These are phyloP conservation scores for Gossypium sturtianum DNA, from an alignment of 345 rosid genomes.

Conservation along the genomic window DNA sequence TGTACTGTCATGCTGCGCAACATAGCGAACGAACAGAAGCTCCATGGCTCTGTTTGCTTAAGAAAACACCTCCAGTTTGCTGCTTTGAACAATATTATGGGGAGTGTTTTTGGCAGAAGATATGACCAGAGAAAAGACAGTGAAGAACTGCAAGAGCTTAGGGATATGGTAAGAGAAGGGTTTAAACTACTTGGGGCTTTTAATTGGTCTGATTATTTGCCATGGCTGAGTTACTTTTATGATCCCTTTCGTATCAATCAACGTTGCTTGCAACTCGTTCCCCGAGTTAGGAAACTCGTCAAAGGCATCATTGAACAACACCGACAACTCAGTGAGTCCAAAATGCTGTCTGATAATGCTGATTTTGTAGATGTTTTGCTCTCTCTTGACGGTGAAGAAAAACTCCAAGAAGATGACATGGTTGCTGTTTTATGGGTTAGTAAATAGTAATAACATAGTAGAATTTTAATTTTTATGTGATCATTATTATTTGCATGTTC, in stretches of 20 bases:
- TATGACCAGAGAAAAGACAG: conserved; percentile 31
- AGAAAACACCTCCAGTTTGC: conserved; percentile 70
- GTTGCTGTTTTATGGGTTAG: conserved; percentile 83
- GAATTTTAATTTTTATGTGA: neutral
- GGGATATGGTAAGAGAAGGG: conserved; percentile 67
- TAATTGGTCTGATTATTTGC: conserved; percentile 40
- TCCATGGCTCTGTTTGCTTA: conserved; percentile 35
- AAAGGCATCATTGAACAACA: conserved; percentile 54
- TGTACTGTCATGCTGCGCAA: conserved; percentile 40
- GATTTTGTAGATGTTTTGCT: conserved; percentile 85
- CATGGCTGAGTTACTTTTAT: conserved; percentile 53
- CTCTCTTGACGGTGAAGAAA: conserved; percentile 65
- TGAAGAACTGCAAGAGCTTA: conserved; percentile 41
- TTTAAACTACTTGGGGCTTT: conserved; percentile 70
- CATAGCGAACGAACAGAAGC: conserved; percentile 37
- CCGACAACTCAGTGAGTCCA: conserved; percentile 20
- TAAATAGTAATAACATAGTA: neutral
- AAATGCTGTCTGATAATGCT: conserved; percentile 21
- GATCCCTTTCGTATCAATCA: conserved; percentile 49
- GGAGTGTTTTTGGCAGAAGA: conserved; percentile 75
- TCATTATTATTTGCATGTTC: neutral
- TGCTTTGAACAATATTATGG: conserved; percentile 76
- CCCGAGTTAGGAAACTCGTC: conserved; percentile 56
- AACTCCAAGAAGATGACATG: conserved; percentile 76
- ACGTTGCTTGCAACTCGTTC: conserved; percentile 73